These are phyloP conservation scores for Choiromyces venosus DNA, from an alignment of 495 filamentous ascomycete genomes.

Conservation along the genomic window DNA sequence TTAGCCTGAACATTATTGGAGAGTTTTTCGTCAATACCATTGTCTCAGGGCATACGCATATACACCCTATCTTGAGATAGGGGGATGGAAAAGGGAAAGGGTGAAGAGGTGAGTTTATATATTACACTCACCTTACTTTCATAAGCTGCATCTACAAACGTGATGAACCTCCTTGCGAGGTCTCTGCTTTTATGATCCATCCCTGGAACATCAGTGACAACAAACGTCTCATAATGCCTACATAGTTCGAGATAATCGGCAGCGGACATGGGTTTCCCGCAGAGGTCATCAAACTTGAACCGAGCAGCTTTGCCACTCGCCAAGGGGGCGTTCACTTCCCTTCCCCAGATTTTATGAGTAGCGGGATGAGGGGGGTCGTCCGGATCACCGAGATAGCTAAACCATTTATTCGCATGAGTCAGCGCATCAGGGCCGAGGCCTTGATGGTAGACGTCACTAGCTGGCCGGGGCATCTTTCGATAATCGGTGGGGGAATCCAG, in stretches of 20 bases:
- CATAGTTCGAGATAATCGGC: conserved; percentile 94
- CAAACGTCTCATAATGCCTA: conserved; percentile 82
- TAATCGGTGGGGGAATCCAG: conserved; percentile 94
- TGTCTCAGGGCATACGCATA: background rate
- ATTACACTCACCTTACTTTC: conserved; percentile 55
- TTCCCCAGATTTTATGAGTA: conserved; percentile 86
- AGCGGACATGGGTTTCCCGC: conserved; percentile 77
- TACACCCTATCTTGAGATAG: background rate
- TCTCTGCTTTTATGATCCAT: conserved; percentile 87
- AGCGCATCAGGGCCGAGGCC: conserved; percentile 71
- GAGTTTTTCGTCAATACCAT: conserved; percentile 1
- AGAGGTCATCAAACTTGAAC: conserved; percentile 86
- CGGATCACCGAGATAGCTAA: conserved; percentile 82
- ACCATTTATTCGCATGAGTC: conserved; percentile 87
- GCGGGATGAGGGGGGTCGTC: conserved; percentile 70
- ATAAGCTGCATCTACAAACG: conserved; percentile 94
- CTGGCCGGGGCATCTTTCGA: conserved; percentile 88
- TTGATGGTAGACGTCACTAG: conserved; percentile 89
- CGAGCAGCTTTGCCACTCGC: conserved; percentile 82
- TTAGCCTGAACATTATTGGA: conserved; percentile 59
- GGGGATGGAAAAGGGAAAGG: conserved; percentile 3
- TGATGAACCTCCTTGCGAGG: conserved; percentile 87
- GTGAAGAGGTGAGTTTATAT: background rate
- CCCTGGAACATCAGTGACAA: conserved; percentile 82
- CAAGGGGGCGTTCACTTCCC: conserved; percentile 76